These are phyloP conservation scores for Phoma sp. DNA, from an alignment of 2,329 filamentous ascomycete genomes.

Conservation along the genomic window DNA sequence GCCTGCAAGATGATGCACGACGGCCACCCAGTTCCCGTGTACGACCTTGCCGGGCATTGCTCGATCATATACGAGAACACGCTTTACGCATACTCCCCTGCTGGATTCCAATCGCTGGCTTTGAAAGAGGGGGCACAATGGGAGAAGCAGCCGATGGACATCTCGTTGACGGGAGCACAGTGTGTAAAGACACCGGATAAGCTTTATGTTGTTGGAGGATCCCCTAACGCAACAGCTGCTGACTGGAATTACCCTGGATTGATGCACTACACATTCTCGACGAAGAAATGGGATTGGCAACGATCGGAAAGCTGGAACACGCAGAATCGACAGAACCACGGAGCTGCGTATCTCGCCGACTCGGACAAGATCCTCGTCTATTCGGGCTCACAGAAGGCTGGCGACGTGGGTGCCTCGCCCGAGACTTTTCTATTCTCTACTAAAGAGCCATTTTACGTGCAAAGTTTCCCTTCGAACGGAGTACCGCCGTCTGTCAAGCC, in stretches of 20 bases:
- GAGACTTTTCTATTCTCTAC: slow-evolving; percentile 78
- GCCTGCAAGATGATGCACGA: slow-evolving; percentile 58
- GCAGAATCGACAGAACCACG: slow-evolving; percentile 75
- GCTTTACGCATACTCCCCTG: slow-evolving; percentile 80
- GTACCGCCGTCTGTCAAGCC: slow-evolving; percentile 71
- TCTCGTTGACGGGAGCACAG: slow-evolving; percentile 73
- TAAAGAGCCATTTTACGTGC: slow-evolving; percentile 67
- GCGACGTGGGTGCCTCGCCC: slow-evolving; percentile 62
- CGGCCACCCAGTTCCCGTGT: slow-evolving; percentile 70
- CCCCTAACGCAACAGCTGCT: slow-evolving; percentile 42
- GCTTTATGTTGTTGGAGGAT: slow-evolving; percentile 82
- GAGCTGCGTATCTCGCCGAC: slow-evolving; percentile 73
- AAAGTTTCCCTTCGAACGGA: slow-evolving; percentile 53
- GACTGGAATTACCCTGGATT: slow-evolving; percentile 70
- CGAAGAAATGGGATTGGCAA: slow-evolving; percentile 65
- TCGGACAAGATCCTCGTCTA: slow-evolving; percentile 79
- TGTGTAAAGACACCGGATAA: slow-evolving; percentile 76
- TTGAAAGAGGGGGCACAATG: slow-evolving; percentile 74
- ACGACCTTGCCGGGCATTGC: slow-evolving; percentile 77
- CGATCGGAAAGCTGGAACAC: slow-evolving; percentile 58
- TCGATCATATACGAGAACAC: slow-evolving; percentile 80
- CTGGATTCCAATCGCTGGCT: slow-evolving; percentile 75
- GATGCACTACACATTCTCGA: slow-evolving; percentile 68
- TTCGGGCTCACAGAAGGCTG: slow-evolving; percentile 72
- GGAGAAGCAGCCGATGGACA: slow-evolving; percentile 68